Conservation (phyloP, 2,329 filamentous ascomycete genomes). For the Zymoseptoria ardabiliae region DNA sequence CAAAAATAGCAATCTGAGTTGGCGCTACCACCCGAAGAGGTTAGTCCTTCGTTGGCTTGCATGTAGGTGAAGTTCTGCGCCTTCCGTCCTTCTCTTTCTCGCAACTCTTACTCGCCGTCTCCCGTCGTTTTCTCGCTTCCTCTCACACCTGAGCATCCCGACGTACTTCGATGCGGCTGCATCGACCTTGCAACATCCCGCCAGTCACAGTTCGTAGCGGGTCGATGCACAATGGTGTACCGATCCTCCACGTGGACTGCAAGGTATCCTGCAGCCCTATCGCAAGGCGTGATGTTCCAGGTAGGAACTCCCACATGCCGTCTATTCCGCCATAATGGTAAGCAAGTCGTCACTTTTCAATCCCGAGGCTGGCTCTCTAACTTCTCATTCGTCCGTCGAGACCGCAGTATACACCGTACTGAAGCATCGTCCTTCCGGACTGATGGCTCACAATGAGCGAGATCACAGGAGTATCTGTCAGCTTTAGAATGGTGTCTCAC, state of each 20-base stretch:
- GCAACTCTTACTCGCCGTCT: too few species aligned
- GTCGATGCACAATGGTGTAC: neutral
- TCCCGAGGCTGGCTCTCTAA: neutral
- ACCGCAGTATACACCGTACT: neutral
- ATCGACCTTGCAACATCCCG: neutral
- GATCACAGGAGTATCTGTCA: neutral
- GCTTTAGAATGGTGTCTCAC: neutral
- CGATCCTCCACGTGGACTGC: neutral
- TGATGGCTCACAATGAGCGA: neutral
- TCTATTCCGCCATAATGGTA: neutral
- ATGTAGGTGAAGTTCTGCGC: neutral
- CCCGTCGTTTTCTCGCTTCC: too few species aligned
- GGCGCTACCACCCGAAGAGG: neutral
- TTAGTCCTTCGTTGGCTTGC: neutral
- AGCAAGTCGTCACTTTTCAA: neutral
- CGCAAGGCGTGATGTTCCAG: neutral
- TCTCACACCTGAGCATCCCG: too few species aligned
- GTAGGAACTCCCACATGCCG: neutral
- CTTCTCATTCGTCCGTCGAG: neutral
- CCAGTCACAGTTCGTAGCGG: neutral
- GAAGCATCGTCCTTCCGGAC: neutral
- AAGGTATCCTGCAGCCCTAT: neutral
- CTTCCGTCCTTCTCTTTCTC: neutral
- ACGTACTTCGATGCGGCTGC: neutral
- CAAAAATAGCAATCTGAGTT: neutral